Percentiles rank a stretch among this genome's conserved stretches.
These are phyloP conservation scores for Saccharomycopsis microspora DNA, from an alignment of 805 yeast genomes.

Conservation along the genomic window DNA sequence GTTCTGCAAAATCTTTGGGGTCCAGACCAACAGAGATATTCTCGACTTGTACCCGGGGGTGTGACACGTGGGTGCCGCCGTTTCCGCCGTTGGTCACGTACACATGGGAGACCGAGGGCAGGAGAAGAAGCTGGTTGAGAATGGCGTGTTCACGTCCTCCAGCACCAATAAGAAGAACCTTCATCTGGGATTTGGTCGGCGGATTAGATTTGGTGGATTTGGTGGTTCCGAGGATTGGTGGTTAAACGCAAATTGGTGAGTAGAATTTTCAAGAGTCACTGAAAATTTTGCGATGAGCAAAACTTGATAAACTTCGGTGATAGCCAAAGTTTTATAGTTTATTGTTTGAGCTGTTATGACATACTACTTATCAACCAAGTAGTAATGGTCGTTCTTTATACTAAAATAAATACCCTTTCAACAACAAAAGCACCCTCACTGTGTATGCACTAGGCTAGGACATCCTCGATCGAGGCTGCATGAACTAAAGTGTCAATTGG, in stretches of 20 bases:
- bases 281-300: not conserved
- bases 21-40: slow-evolving; percentile 61
- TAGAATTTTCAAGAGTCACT: not conserved
- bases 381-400: not conserved
- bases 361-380: no score
- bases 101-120: slow-evolving; percentile 56
- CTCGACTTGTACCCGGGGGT: slow-evolving; percentile 26
- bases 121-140: slow-evolving; percentile 82
- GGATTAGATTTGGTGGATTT: not conserved
- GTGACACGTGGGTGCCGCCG: slow-evolving; percentile 65
- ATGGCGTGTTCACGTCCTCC: slow-evolving; percentile 99
- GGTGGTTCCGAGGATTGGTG: not conserved
- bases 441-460: no score
- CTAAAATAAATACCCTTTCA: not conserved
- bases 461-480: no score
- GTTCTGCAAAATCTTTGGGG: slow-evolving; percentile 52
- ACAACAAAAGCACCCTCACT: no score
- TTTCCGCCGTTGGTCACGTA: slow-evolving; percentile 92
- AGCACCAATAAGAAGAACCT: slow-evolving; percentile 81
- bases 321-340: not conserved
- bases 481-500: no score
- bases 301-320: not conserved
- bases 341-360: not conserved
- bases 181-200: slow-evolving; percentile 23
- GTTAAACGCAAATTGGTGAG: not conserved